A percentile compares a stretch with the other conserved stretches of the same genome.
Evolutionary conservation across 768 basidiomycete species (phyloP).

Genomic region (Mycena filopes): DNA sequence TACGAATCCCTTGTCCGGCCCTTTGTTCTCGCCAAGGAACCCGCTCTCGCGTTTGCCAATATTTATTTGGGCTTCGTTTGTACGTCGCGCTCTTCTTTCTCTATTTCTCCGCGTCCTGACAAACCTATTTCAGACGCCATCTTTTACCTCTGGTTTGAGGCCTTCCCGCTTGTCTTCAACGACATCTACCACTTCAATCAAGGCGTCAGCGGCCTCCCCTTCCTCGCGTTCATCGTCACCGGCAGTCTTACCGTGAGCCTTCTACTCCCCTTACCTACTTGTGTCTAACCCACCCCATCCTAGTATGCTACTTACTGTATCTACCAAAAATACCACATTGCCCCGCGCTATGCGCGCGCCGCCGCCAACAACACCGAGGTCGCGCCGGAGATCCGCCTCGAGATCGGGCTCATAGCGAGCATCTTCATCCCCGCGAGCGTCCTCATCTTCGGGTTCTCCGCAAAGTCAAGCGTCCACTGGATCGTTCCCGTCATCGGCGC

Average conservation of each 20-base stretch:
- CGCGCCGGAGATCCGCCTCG: slow-evolving; percentile 44
- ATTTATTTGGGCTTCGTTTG: slow-evolving; percentile 43
- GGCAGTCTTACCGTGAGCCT: slow-evolving; percentile 22
- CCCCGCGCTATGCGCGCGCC: slow-evolving; percentile 26
- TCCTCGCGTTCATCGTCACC: slow-evolving; percentile 39
- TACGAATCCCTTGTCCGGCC: slow-evolving; percentile 40
- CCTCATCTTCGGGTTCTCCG: slow-evolving; percentile 47
- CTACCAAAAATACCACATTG: slow-evolving; percentile 26
- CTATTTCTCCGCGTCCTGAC: too few relatives aligned
- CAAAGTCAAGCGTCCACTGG: slow-evolving; percentile 42
- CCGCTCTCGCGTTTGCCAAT: slow-evolving; percentile 41
- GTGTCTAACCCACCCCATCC: background rate
- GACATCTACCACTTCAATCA: slow-evolving; percentile 44
- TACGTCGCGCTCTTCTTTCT: too few relatives aligned
- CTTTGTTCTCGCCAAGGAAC: slow-evolving; percentile 42
- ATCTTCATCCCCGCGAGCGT: slow-evolving; percentile 44
- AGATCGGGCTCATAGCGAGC: slow-evolving; percentile 43
- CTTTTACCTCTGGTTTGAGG: slow-evolving; percentile 46
- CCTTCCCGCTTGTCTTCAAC: slow-evolving; percentile 45
- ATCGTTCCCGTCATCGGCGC: slow-evolving; percentile 47
- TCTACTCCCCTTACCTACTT: background rate
- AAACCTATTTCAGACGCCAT: slow-evolving; percentile 31
- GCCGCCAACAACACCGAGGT: slow-evolving; percentile 16
- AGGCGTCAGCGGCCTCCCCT: slow-evolving; percentile 42
- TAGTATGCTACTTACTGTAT: slow-evolving; percentile 25